Evolutionary conservation across 495 filamentous ascomycete species (phyloP).

Genomic region (Barbatosphaeria neglecta): DNA sequence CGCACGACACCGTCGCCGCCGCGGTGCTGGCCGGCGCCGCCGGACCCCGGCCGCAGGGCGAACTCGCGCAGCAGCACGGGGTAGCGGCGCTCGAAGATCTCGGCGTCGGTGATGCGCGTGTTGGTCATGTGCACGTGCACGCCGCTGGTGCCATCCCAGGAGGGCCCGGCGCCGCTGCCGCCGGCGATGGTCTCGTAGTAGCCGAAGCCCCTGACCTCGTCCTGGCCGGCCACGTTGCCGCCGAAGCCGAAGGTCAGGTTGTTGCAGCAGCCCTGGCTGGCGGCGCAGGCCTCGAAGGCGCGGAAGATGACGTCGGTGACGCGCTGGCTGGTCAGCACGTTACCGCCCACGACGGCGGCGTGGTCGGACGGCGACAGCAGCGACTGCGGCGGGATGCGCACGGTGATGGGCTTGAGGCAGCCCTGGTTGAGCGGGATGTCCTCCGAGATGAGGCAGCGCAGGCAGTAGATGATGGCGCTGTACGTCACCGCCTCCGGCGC

Average conservation of each 20-base stretch:
- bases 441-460: slow-evolving; percentile 82
- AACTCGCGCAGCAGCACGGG: slow-evolving; percentile 81
- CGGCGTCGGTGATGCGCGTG: slow-evolving; percentile 89
- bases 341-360: slow-evolving; percentile 90
- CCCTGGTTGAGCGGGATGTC: slow-evolving; percentile 97
- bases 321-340: slow-evolving; percentile 82
- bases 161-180: slow-evolving; percentile 74
- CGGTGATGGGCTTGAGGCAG: slow-evolving; percentile 76
- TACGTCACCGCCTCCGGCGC: slow-evolving; percentile 91
- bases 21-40: slow-evolving; percentile 61
- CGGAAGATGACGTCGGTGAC: slow-evolving; percentile 91
- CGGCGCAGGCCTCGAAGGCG: slow-evolving; percentile 82
- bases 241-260: slow-evolving; percentile 82
- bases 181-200: slow-evolving; percentile 98
- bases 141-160: slow-evolving; percentile 81
- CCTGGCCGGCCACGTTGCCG: slow-evolving; percentile 54
- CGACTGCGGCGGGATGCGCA: slow-evolving; percentile 70
- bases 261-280: slow-evolving; percentile 86
- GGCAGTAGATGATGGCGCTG: slow-evolving; percentile 88
- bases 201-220: slow-evolving; percentile 65
- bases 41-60: slow-evolving; percentile 54
- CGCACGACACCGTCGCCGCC: slow-evolving; percentile 87
- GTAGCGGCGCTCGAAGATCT: slow-evolving; percentile 92
- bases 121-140: slow-evolving; percentile 99
- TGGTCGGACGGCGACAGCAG: slow-evolving; percentile 79